Conservation (phyloP, 176 grass and related monocot genomes). For the Eleusine coracana region DNA sequence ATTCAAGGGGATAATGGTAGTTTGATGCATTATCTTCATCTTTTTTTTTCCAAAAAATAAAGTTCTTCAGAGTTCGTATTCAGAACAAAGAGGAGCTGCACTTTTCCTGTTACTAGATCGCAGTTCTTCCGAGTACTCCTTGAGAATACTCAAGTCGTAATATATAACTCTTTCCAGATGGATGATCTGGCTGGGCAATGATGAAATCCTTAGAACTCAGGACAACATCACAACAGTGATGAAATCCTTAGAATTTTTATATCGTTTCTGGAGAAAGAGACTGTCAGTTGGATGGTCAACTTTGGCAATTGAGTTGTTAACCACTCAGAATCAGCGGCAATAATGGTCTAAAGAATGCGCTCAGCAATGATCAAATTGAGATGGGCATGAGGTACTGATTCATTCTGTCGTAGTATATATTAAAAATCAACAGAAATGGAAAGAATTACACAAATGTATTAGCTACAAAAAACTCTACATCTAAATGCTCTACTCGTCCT, state of each 20-base stretch:
- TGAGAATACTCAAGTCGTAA: neutral
- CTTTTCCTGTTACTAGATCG: neutral
- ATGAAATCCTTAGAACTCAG: neutral
- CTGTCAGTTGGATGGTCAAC: neutral
- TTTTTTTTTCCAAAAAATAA: too few relatives aligned
- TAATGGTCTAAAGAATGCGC: neutral
- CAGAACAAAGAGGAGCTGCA: neutral
- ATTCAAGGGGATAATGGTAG: neutral
- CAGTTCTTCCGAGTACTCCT: neutral
- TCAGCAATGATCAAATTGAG: neutral
- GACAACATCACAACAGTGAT: neutral
- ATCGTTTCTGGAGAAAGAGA: neutral
- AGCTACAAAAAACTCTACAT: neutral
- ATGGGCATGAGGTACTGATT: neutral
- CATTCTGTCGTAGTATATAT: neutral
- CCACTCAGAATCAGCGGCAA: neutral
- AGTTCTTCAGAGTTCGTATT: neutral
- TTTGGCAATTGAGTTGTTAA: neutral
- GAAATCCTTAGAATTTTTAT: neutral
- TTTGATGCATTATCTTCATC: neutral
- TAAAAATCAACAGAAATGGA: neutral
- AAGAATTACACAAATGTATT: neutral
- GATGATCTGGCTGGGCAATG: neutral
- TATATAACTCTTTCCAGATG: neutral
- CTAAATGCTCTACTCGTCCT: neutral